Evolutionary conservation across 2,329 filamentous ascomycete genomes (phyloP).

Genomic region (Cordyceps fumosorosea): DNA sequence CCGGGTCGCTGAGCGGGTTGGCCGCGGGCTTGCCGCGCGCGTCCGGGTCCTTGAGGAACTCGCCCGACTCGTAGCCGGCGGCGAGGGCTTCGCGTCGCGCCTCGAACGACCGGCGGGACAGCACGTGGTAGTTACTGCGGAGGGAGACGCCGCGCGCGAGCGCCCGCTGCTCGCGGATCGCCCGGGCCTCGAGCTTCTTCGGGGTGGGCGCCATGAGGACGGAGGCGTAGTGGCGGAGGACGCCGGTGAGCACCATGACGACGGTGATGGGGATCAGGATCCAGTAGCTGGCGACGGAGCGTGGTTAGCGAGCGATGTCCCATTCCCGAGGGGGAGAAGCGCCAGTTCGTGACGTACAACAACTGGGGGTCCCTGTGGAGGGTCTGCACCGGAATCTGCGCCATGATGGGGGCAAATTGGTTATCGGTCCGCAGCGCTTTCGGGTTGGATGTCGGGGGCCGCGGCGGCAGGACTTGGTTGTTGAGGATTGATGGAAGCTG

Average conservation of each 20-base stretch:
- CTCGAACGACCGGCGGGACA: slow-evolving; percentile 73
- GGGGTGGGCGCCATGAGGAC: slow-evolving; percentile 82
- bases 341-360: slow-evolving; percentile 57
- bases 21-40: slow-evolving; percentile 77
- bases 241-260: slow-evolving; percentile 95
- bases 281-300: slow-evolving; percentile 69
- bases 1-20: slow-evolving; percentile 92
- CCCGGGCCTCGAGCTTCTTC: slow-evolving; percentile 69
- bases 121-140: slow-evolving; percentile 71
- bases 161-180: slow-evolving; percentile 79
- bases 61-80: slow-evolving; percentile 74
- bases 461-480: not conserved
- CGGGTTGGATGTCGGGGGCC: not conserved
- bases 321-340: not conserved
- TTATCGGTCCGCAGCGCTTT: not conserved
- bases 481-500: not conserved
- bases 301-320: not conserved
- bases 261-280: slow-evolving; percentile 95
- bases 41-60: slow-evolving; percentile 84
- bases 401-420: slow-evolving; percentile 51
- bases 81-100: slow-evolving; percentile 74
- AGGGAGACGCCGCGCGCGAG: slow-evolving; percentile 80
- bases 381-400: slow-evolving; percentile 80
- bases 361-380: slow-evolving; percentile 98
- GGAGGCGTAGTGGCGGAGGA: slow-evolving; percentile 92